Base-by-base conservation (phyloP, 2,329 filamentous ascomycete genomes). In the Pestalotiopsis sp. region DNA sequence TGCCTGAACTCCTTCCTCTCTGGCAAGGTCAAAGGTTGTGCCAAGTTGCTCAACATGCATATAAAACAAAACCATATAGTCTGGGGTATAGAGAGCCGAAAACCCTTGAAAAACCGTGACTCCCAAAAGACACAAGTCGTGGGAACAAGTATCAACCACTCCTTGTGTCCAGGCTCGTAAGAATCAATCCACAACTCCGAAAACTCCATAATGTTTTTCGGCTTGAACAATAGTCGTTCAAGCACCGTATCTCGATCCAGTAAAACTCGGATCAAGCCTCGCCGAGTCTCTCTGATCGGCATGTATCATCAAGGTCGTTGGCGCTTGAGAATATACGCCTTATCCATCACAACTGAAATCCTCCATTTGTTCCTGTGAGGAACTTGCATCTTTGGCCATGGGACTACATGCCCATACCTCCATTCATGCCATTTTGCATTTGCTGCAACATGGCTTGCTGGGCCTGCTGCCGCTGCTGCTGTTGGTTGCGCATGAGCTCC, bases 341-440 rank as follows among this genome's bases (percentile, higher is more conserved):
- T 9, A 17, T 52, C 45, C 20, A 20, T 52, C 45, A 52, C 14
- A 14, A 52, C 14, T 52, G 45, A 17, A 31, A 31, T 31, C 6
- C 27, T 31, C 27, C 27, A 31, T 36, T 36, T 9, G 7, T 7
- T 36, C 31, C 9, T 36, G 31, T 31, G 31, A 36, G 31, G 31
- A 36, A 36, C 31, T 36, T 36, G 31, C 31, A 36, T 36, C 31
- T 36, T 36, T 2, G 31, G 9, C 31, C 31, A 36, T 36, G 31
- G 6, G 6, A 9, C 45, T 72, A 72, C 72, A 76, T 74, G 39
- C 75, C 71, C 39, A 74, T 71, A 13, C 67, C 87, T 6, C 83
- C 83, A 69, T 87, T 84, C 81, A 88, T 84, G 39, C 80, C 78
- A 64, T 78, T 78, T 72, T 83, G 80, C 71, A 83, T 80, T 60